Evolutionary conservation across 345 rosid genomes (phyloP), one percentile per base, ranked within the genome.

Genomic region (Alliaria petiolata): DNA sequence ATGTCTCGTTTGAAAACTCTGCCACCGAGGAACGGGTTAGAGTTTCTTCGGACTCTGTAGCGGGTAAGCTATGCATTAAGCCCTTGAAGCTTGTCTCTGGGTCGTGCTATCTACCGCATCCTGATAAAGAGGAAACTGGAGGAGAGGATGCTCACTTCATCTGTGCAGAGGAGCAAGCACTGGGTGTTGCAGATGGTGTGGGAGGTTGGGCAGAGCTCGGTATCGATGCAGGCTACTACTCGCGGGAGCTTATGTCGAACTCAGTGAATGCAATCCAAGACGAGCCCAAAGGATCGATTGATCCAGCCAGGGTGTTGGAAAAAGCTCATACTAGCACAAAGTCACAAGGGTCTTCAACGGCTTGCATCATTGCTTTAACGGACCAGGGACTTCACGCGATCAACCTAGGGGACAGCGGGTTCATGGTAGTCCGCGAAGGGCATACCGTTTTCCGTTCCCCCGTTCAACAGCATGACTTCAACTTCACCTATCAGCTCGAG

Each of bases 101-200:
- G 45, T 91, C 97, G 0, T 95, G 92, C 81, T 95, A 79, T 76
- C 78, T 95, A 45, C 99, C 99, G 1, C 98, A 95, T 89, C 99
- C 99, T 69, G 99, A 91, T 70, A 95, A 95, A 83, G 99, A 91
- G 76, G 92, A 85, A 39, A 91, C 98, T 15, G 99, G 99, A n/a
- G 99, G 99, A 55, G 99, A 95, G 78, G 99, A 95, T 87, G 99
- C 99, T 15, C 99, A 95, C 71, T 95, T 95, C 65, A 84, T 95
- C 28, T 91, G 96, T 74, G 36, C 82, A 11, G 90, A 91, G 70
- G 87, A 85, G 72, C 96, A 95, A 52, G 99, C 97, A 12, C 52
- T 95, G 34, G 97, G 97, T 43, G 90, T 91, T 76, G 99, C 99
- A 28, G 99, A 95, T 80, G 99, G 98, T 55, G 99, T 95, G 76